Conservation (phyloP, 768 basidiomycete genomes). For the Cystobasidium ongulense region DNA sequence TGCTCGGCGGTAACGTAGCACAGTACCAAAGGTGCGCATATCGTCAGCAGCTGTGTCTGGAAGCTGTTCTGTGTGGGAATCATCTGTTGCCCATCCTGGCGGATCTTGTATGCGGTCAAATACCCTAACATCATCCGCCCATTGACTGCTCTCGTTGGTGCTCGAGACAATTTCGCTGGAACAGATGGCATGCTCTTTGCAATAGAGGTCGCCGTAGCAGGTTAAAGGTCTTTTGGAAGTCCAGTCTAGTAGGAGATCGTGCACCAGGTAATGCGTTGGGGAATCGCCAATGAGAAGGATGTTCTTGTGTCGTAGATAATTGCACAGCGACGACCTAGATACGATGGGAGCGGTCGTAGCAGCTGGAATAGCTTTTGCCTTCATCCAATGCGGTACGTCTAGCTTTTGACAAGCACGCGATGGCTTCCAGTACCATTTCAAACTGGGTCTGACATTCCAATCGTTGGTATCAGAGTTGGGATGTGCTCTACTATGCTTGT, state of each 20-base stretch:
- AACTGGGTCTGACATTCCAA: constrained; percentile 39
- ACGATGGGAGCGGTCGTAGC: neutral
- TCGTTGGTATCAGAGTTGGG: neutral
- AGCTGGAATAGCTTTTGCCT: neutral
- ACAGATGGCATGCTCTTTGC: constrained; percentile 41
- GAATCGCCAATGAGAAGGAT: constrained; percentile 39
- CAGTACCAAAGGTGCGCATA: constrained; percentile 32
- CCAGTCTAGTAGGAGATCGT: constrained; percentile 41
- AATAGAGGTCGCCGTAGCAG: constrained; percentile 43
- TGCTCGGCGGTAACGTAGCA: constrained; percentile 40
- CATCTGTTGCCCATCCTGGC: neutral
- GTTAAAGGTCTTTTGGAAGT: constrained; percentile 34
- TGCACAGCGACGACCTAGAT: constrained; percentile 35
- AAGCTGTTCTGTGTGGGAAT: neutral
- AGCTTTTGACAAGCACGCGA: constrained; percentile 6
- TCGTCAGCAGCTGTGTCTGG: neutral
- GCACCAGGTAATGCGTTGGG: constrained; percentile 39
- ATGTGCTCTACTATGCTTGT: constrained; percentile 26
- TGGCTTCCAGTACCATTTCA: constrained; percentile 39
- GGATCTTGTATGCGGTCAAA: constrained; percentile 18
- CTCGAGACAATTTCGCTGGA: constrained; percentile 18
- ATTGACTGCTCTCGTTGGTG: neutral
- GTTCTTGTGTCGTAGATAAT: constrained; percentile 39
- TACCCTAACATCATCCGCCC: constrained; percentile 13
- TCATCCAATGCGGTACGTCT: neutral